A percentile compares a stretch with the other conserved stretches of the same genome.
Evolutionary conservation across 345 rosid species (phyloP).

Genomic region (Microcos paniculata): DNA sequence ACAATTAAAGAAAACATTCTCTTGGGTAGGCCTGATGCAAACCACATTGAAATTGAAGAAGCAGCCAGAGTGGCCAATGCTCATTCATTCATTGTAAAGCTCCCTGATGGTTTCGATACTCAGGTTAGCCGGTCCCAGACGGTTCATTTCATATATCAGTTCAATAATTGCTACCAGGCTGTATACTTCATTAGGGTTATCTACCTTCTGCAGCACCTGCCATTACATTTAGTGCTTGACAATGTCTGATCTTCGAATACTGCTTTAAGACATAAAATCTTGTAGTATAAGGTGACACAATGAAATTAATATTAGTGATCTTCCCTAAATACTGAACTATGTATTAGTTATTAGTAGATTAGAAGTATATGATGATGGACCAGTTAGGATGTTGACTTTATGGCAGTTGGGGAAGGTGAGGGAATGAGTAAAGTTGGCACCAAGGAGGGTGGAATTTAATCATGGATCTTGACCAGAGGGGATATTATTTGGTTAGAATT

Average conservation of each 20-base stretch:
- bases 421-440: conserved; percentile 36
- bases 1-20: conserved; percentile 91
- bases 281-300: background rate
- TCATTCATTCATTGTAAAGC: conserved; percentile 87
- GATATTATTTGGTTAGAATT: conserved; percentile 29
- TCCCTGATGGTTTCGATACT: conserved; percentile 91
- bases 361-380: background rate
- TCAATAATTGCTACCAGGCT: background rate
- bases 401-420: conserved; percentile 38
- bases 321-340: background rate
- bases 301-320: background rate
- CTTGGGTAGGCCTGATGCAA: conserved; percentile 87
- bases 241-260: background rate
- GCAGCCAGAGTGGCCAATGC: conserved; percentile 99
- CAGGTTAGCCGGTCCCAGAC: conserved; percentile 50
- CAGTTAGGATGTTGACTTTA: conserved; percentile 28
- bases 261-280: background rate
- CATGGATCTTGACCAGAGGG: conserved; percentile 43
- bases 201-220: conserved; percentile 12
- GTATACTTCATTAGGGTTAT: background rate
- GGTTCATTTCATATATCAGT: background rate
- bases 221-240: background rate
- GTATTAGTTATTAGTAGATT: background rate
- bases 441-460: conserved; percentile 35
- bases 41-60: conserved; percentile 75